A percentile compares a stretch with the other conserved stretches of the same genome.
phyloP scores from a whole-genome alignment of 805 yeast genomes.

The Pichia insulana region DNA sequence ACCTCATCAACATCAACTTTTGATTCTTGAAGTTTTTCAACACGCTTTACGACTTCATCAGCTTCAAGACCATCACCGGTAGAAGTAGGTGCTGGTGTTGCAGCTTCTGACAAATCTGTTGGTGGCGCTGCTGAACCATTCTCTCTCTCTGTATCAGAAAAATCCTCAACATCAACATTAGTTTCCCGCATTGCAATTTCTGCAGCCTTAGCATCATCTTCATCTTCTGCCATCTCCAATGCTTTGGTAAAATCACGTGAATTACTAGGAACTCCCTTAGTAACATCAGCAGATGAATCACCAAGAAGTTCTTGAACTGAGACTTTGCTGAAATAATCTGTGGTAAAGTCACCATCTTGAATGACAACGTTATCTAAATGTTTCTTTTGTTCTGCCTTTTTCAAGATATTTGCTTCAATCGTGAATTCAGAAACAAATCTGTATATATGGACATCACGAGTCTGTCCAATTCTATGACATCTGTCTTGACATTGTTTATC shows the following conservation, averaged over 20 bases:
- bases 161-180: slow-evolving; percentile 79
- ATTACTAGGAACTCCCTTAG: slow-evolving; percentile 36
- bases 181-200: slow-evolving; percentile 80
- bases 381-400: slow-evolving; percentile 90
- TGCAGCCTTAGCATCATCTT: slow-evolving; percentile 84
- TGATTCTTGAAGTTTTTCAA: slow-evolving; percentile 12
- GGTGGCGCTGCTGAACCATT: slow-evolving; percentile 7
- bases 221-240: slow-evolving; percentile 92
- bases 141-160: slow-evolving; percentile 41
- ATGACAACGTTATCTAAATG: slow-evolving; percentile 90
- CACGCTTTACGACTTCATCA: slow-evolving; percentile 18
- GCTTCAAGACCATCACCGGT: slow-evolving; percentile 9
- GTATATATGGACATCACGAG: slow-evolving; percentile 95
- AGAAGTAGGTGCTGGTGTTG: slow-evolving; percentile 12
- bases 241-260: slow-evolving; percentile 29
- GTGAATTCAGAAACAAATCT: slow-evolving; percentile 94
- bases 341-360: slow-evolving; percentile 97
- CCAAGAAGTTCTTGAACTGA: slow-evolving; percentile 83
- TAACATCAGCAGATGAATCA: slow-evolving; percentile 28
- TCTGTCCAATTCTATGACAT: slow-evolving; percentile 98
- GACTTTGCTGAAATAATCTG: slow-evolving; percentile 85
- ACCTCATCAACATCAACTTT: slow-evolving; percentile 12
- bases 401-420: slow-evolving; percentile 88
- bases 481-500: slow-evolving; percentile 98
- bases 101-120: slow-evolving; percentile 29